Conservation (phyloP, 2,329 filamentous ascomycete genomes). For the Tolypocladium nubicola region DNA sequence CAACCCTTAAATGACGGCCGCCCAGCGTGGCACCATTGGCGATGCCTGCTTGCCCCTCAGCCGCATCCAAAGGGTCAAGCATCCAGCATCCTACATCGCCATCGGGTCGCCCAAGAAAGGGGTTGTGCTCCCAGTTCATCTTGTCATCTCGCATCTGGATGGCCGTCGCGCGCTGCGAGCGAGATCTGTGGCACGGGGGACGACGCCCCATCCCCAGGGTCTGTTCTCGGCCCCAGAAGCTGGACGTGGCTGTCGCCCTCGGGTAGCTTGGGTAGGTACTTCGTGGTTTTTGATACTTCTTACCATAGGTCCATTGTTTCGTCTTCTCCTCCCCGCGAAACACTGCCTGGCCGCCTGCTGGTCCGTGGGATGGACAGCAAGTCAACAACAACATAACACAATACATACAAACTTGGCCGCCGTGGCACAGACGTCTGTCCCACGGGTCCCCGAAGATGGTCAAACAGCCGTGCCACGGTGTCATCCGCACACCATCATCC, state of each 20-base stretch:
- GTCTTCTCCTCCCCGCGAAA: background rate
- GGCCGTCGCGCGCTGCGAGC: background rate
- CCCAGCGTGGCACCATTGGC: conserved; percentile 3
- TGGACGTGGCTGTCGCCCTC: background rate
- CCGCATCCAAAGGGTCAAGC: conserved; percentile 1
- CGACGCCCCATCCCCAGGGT: background rate
- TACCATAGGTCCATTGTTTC: background rate
- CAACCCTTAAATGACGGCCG: background rate
- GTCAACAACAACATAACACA: background rate
- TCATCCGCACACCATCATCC: background rate
- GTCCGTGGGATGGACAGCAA: background rate
- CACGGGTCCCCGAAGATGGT: background rate
- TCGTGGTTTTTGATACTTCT: too few relatives aligned
- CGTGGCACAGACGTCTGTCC: background rate
- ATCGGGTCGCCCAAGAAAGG: background rate
- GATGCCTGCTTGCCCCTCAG: conserved; percentile 2
- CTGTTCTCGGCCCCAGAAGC: background rate
- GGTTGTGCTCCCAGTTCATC: background rate
- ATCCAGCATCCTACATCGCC: background rate
- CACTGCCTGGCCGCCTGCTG: background rate
- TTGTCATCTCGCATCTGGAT: background rate
- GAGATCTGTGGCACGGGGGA: background rate
- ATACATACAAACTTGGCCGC: background rate
- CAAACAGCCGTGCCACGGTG: background rate
- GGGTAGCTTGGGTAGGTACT: background rate